Percentiles rank a stretch among this genome's conserved stretches.
These are phyloP conservation scores for Plantago coronopus DNA, from an alignment of 305 asterid genomes.

Conservation along the genomic window DNA sequence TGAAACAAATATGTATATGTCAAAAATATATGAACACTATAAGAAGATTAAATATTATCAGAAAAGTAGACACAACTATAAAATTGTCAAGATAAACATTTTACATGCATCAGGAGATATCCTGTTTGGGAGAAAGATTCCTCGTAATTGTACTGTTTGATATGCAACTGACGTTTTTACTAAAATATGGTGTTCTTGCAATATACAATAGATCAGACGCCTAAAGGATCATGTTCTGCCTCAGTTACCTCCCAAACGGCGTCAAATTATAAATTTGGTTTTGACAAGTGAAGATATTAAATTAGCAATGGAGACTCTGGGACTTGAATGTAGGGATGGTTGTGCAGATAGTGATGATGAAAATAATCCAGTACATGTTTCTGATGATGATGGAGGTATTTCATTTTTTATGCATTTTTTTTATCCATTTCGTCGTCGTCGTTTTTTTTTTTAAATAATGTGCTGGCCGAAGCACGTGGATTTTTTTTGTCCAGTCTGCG, in stretches of 20 bases:
- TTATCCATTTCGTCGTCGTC: not conserved
- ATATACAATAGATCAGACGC: constrained; percentile 69
- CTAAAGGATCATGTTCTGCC: constrained; percentile 81
- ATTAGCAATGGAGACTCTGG: constrained; percentile 58
- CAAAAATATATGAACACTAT: too few relatives aligned
- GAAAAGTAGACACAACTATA: too few relatives aligned
- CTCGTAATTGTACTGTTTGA: not conserved
- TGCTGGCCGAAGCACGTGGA: too few relatives aligned
- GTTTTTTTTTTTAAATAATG: not conserved
- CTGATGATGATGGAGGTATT: constrained; percentile 44
- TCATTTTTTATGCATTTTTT: not conserved
- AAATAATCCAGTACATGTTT: constrained; percentile 34
- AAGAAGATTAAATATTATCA: too few relatives aligned
- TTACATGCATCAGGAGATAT: too few relatives aligned
- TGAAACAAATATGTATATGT: too few relatives aligned
- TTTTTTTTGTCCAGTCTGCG: too few relatives aligned
- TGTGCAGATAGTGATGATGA: constrained; percentile 42
- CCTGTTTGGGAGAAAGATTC: not conserved
- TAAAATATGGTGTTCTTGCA: constrained; percentile 23
- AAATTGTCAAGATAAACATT: too few relatives aligned
- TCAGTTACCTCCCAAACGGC: constrained; percentile 89
- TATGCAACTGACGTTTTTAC: constrained; percentile 1
- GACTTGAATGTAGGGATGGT: constrained; percentile 40
- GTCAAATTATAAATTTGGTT: constrained; percentile 70
- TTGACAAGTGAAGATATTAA: constrained; percentile 65